phyloP scores from a whole-genome alignment of 1,139 yeast genomes.

The Hyphopichia buzzinii region DNA sequence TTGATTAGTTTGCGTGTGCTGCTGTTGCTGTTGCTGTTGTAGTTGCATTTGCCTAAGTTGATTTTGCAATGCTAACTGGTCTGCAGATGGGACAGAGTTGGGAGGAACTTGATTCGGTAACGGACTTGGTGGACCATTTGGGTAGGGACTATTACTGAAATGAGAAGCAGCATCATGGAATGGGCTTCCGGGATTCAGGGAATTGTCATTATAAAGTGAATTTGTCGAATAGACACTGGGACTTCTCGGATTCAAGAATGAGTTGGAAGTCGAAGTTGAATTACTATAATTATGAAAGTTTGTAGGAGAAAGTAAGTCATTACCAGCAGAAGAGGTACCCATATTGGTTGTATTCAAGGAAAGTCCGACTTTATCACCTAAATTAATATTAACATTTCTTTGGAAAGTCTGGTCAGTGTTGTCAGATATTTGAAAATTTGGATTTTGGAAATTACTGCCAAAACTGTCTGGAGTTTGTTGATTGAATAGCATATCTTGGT shows the following conservation, averaged over 20 bases:
- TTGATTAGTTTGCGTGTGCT: constrained; percentile 8
- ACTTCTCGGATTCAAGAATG: constrained; percentile 14
- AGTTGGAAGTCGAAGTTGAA: neutral
- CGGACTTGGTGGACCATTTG: constrained; percentile 11
- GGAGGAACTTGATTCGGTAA: neutral
- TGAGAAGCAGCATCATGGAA: constrained; percentile 40
- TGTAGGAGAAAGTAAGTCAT: constrained; percentile 4
- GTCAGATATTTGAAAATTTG: neutral
- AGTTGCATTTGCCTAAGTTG: neutral
- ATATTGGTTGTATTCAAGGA: constrained; percentile 9
- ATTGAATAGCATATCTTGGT: neutral
- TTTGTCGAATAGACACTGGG: constrained; percentile 22
- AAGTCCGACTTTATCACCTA: constrained; percentile 6
- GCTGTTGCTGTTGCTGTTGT: constrained; percentile 7
- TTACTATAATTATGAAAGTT: constrained; percentile 3
- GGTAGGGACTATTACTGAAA: constrained; percentile 17
- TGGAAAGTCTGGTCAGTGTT: constrained; percentile 5
- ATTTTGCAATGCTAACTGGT: neutral
- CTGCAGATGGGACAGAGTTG: neutral
- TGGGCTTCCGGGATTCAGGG: constrained; percentile 41
- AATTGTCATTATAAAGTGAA: constrained; percentile 35
- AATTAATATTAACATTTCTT: constrained; percentile 9
- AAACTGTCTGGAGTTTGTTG: neutral
- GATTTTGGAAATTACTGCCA: neutral
- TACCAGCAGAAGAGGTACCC: constrained; percentile 4